A percentile compares a stretch with the other conserved stretches of the same genome.
These are phyloP conservation scores for Xanthoparmelia taractica DNA, from an alignment of 495 filamentous ascomycete genomes.

Conservation along the genomic window DNA sequence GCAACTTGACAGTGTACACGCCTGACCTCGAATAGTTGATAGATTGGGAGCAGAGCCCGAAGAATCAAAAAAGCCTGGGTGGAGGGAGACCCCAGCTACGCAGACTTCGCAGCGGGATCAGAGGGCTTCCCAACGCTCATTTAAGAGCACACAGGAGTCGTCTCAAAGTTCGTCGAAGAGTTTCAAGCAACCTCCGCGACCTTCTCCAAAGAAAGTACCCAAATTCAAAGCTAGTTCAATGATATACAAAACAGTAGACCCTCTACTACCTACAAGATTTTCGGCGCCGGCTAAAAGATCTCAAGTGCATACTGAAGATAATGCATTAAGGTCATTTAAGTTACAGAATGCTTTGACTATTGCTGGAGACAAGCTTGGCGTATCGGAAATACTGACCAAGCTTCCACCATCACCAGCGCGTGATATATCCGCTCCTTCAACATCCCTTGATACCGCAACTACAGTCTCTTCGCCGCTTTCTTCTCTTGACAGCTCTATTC, in stretches of 20 bases:
- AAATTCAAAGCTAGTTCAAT: neutral
- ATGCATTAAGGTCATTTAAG: neutral
- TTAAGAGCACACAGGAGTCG: neutral
- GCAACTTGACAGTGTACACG: neutral
- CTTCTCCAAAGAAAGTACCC: conserved; percentile 9
- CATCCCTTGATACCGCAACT: conserved; percentile 5
- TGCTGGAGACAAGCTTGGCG: conserved; percentile 7
- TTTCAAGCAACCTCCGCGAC: conserved; percentile 12
- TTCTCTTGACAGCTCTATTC: conserved; percentile 9
- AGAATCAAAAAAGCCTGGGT: neutral
- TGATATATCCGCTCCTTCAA: conserved; percentile 4
- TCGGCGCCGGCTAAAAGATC: neutral
- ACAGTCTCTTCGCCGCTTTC: conserved; percentile 4
- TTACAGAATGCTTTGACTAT: neutral
- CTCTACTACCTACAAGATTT: neutral
- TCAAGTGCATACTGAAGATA: neutral
- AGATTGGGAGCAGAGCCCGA: neutral
- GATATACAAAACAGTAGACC: neutral
- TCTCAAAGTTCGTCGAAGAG: conserved; percentile 2
- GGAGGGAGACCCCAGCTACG: neutral
- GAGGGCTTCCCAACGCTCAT: conserved; percentile 11
- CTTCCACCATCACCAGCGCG: neutral
- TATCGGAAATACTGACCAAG: neutral
- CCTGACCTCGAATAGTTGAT: conserved; percentile 1
- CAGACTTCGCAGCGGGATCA: conserved; percentile 4